These are phyloP conservation scores for Geosiphon pyriformis DNA, from an alignment of 192 early-diverging fungal species.

Conservation along the genomic window DNA sequence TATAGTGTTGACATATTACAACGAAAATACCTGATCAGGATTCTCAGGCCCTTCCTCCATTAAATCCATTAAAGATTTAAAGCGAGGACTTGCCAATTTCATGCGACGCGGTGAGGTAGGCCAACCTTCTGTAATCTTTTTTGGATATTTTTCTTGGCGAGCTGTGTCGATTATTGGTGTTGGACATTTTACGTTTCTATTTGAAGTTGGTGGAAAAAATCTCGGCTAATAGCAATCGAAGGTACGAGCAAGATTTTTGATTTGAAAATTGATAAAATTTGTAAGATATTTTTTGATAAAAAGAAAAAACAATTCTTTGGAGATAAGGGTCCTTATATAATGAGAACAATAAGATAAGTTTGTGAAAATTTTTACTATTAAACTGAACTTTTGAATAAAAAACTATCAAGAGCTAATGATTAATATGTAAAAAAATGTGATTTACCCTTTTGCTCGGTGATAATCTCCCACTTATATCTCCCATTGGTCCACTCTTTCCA, in stretches of 20 bases:
- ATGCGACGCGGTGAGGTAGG: slow-evolving; percentile 18
- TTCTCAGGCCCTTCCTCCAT: slow-evolving; percentile 8
- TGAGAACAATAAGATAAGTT: neutral
- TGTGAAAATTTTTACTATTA: neutral
- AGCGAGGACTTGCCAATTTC: slow-evolving; percentile 18
- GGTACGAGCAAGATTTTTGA: neutral
- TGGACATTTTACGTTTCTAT: slow-evolving; percentile 4
- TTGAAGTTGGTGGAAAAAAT: slow-evolving; percentile 1
- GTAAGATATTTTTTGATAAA: neutral
- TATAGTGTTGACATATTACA: no score
- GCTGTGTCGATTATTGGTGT: slow-evolving; percentile 7
- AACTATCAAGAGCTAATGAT: neutral
- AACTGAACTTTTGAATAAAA: neutral
- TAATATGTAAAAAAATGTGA: neutral
- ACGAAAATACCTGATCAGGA: slow-evolving; percentile 21
- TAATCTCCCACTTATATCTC: slow-evolving; percentile 6
- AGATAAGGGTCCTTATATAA: neutral
- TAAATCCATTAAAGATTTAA: slow-evolving; percentile 18
- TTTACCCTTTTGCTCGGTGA: slow-evolving; percentile 15
- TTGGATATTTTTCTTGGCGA: neutral
- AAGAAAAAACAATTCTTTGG: neutral
- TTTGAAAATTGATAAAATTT: neutral
- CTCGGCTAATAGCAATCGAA: slow-evolving; percentile 9
- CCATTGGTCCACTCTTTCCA: neutral
- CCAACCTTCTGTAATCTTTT: slow-evolving; percentile 17